phyloP scores from a whole-genome alignment of 805 yeast genomes.

The Lipomyces kockii region DNA sequence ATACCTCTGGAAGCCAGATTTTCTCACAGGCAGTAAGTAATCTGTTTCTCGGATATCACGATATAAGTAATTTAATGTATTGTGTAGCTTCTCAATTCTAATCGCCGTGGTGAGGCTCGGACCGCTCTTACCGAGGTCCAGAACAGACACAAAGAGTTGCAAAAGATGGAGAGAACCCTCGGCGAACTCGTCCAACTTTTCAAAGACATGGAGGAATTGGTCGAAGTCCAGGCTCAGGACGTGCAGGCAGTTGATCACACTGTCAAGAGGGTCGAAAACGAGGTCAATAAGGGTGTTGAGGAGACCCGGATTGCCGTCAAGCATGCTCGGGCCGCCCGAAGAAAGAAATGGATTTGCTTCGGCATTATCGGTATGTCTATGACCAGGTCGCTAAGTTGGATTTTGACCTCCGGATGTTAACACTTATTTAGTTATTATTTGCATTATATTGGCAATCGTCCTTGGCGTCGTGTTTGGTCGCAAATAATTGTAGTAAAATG shows the following conservation, averaged over 20 bases:
- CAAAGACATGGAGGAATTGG: conserved; percentile 94
- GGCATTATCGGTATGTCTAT: conserved; percentile 52
- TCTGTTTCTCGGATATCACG: neutral
- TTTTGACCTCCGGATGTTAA: neutral
- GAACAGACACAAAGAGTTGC: conserved; percentile 91
- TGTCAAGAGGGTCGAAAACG: conserved; percentile 80
- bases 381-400: neutral
- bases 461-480: conserved; percentile 68
- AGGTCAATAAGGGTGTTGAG: conserved; percentile 91
- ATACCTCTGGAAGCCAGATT: conserved; percentile 81
- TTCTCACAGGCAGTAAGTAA: conserved; percentile 75
- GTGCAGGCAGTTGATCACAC: conserved; percentile 82
- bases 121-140: conserved; percentile 95
- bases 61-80: neutral
- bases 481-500: conserved; percentile 5
- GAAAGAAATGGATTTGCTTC: conserved; percentile 84
- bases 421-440: conserved; percentile 38
- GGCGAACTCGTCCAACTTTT: conserved; percentile 93
- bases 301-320: conserved; percentile 90
- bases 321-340: conserved; percentile 87
- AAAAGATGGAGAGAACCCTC: conserved; percentile 93
- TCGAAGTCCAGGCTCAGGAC: conserved; percentile 90
- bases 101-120: conserved; percentile 92
- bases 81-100: conserved; percentile 65
- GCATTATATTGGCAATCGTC: conserved; percentile 63